phyloP scores from a whole-genome alignment of 306 rosid genomes.

The Biancaea sappan region DNA sequence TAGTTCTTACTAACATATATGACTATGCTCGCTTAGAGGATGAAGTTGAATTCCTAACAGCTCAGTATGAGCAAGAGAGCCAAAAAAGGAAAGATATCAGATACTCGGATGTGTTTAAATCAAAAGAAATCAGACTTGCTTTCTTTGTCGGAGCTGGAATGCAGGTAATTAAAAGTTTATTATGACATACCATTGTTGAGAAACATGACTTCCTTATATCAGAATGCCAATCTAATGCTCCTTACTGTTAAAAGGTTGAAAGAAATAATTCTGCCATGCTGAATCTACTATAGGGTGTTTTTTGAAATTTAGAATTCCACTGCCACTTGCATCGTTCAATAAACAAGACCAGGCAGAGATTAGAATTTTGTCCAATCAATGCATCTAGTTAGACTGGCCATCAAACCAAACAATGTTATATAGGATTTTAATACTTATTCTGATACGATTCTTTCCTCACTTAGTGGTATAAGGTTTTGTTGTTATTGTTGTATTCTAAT shows the following conservation, averaged over 20 bases:
- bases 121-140: slow-evolving; percentile 82
- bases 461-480: too few species aligned
- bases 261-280: neutral
- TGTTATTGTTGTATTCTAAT: too few species aligned
- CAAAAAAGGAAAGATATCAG: slow-evolving; percentile 55
- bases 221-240: slow-evolving; percentile 21
- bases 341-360: neutral
- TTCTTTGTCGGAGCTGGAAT: slow-evolving; percentile 87
- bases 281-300: neutral
- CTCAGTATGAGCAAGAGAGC: slow-evolving; percentile 77
- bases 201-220: neutral
- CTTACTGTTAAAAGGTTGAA: slow-evolving; percentile 14
- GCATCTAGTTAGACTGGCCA: neutral
- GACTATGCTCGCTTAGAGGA: slow-evolving; percentile 74
- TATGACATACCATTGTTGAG: neutral
- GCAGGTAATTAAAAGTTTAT: slow-evolving; percentile 53
- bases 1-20: slow-evolving; percentile 72
- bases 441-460: too few species aligned
- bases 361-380: neutral
- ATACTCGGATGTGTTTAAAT: slow-evolving; percentile 60
- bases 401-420: neutral
- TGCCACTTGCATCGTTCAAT: neutral
- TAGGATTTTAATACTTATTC: neutral
- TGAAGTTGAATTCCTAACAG: slow-evolving; percentile 70
- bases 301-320: slow-evolving; percentile 1